Percentiles rank a stretch among this genome's conserved stretches.
Conservation (phyloP, 768 basidiomycete genomes). For the Coprinopsis strossmayeri region DNA sequence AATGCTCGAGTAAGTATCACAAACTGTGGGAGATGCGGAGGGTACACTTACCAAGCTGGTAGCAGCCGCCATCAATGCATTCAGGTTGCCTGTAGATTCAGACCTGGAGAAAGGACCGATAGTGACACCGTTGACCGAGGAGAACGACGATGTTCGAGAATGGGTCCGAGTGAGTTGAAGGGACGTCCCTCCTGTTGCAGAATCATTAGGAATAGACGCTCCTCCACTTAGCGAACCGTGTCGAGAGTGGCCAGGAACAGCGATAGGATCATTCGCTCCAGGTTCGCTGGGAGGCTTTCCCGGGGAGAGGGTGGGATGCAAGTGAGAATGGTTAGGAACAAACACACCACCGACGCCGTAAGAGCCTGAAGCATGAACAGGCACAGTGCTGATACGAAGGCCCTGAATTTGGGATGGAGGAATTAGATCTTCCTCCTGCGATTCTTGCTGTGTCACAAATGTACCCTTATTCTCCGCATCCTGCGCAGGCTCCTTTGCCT, state of each 20-base stretch:
- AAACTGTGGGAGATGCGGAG: background rate
- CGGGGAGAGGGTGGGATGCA: background rate
- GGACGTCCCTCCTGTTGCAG: background rate
- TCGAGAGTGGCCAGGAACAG: background rate
- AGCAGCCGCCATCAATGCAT: conserved; percentile 16
- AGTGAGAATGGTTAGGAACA: conserved; percentile 12
- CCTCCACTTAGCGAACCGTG: background rate
- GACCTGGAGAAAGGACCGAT: conserved; percentile 30
- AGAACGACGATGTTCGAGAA: conserved; percentile 13
- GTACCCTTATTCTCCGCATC: conserved; percentile 6
- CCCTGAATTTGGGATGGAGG: conserved; percentile 46
- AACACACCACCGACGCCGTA: conserved; percentile 15
- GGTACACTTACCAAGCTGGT: conserved; percentile 2
- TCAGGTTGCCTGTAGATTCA: conserved; percentile 22
- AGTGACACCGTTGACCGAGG: conserved; percentile 12
- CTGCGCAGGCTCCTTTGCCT: conserved; percentile 10
- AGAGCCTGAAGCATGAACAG: conserved; percentile 20
- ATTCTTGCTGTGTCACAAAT: conserved; percentile 15
- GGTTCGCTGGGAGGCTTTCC: background rate
- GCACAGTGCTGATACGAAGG: conserved; percentile 45
- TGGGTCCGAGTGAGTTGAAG: background rate
- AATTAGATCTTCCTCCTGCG: conserved; percentile 18
- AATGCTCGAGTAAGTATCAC: conserved; percentile 12
- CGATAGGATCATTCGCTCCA: background rate
- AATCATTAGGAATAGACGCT: background rate